Base-by-base conservation (phyloP, 768 basidiomycete genomes). In the Tricholomella constricta region DNA sequence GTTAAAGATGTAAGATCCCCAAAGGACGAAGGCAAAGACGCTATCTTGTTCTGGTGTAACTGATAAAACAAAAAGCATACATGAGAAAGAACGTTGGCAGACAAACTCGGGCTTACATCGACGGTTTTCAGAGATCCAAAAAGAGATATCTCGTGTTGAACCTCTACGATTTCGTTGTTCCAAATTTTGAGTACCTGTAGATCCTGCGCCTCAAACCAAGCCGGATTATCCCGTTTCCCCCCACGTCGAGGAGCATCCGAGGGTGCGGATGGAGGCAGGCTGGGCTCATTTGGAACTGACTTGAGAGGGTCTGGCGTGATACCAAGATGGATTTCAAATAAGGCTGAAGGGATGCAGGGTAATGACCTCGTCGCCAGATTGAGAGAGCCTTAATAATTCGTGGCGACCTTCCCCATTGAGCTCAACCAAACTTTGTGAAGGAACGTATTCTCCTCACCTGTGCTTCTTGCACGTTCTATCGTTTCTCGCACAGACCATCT, bases 151-250 rank as follows among this genome's bases (percentile, higher is more conserved):
- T 94, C 91, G 20, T 83, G 85, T 58, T 92, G 91, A 25, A 94
- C 77, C 62, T 89, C 88, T 15, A 79, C 57, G 36, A 94, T 91
- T 17, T 87, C 84, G 61, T 94, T 93, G 61, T 84, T 87, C 81
- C 86, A 87, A 14, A 84, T 84, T 64, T 91, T 92, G 37, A 94
- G 70, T 4, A 88, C 72, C 32, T 81, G 79, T 19, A 94, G 70
- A 68, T 94, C 91, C 63, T 88, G 86, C 1, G 86, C 86, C 64
- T 92, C 90, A 60, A 84, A 94, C 89, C 91, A 91, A 1, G 87
- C 76, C 11, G 87, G 83, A 19, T 70, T 72, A 43, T 76, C 71
- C 27, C 70, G 72, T 47, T 77, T 74, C 27, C 71, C 74, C 8
- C 73, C 67, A 37, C 74, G 73, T 51, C 71, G 74, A n/a, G 65